phyloP scores from a whole-genome alignment of 805 yeast species.

The Naumovozyma dairenensis region DNA sequence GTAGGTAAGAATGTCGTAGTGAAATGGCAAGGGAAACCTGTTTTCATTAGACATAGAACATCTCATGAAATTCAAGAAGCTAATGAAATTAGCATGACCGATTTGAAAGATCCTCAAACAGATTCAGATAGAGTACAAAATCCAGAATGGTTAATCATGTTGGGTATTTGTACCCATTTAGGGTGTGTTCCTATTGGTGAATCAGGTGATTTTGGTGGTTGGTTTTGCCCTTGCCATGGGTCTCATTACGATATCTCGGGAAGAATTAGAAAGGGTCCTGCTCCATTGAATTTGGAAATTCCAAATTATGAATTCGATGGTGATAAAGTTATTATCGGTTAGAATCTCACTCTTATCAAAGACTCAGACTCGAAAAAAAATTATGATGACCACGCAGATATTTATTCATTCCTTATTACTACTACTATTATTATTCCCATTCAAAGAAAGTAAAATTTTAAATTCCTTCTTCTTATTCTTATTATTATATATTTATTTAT shows the following conservation, averaged over 20 bases:
- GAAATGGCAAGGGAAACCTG: slow-evolving; percentile 99
- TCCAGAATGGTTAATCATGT: slow-evolving; percentile 98
- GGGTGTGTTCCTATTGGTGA: slow-evolving; percentile 99
- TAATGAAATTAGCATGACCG: slow-evolving; percentile 60
- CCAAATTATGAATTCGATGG: slow-evolving; percentile 85
- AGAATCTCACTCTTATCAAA: slow-evolving; percentile 28
- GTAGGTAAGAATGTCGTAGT: slow-evolving; percentile 96
- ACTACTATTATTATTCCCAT: slow-evolving; percentile 2
- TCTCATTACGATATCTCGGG: slow-evolving; percentile 99
- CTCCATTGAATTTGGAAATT: slow-evolving; percentile 96
- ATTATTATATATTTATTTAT: slow-evolving; percentile 2
- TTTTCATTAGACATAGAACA: slow-evolving; percentile 98
- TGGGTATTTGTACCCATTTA: slow-evolving; percentile 99
- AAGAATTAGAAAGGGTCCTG: slow-evolving; percentile 99
- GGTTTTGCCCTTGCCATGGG: slow-evolving; percentile 99
- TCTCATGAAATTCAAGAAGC: slow-evolving; percentile 90
- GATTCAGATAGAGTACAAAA: slow-evolving; percentile 90
- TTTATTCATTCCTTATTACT: slow-evolving; percentile 1
- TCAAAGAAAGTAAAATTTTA: too few relatives aligned
- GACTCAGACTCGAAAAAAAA: background rate
- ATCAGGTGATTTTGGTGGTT: slow-evolving; percentile 99
- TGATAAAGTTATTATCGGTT: slow-evolving; percentile 84
- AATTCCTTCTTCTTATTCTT: slow-evolving; percentile 2
- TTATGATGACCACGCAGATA: background rate
- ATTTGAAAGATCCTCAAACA: slow-evolving; percentile 87